Base-by-base conservation (phyloP, 176 grass and related monocot genomes). In the Leersia perrieri region DNA sequence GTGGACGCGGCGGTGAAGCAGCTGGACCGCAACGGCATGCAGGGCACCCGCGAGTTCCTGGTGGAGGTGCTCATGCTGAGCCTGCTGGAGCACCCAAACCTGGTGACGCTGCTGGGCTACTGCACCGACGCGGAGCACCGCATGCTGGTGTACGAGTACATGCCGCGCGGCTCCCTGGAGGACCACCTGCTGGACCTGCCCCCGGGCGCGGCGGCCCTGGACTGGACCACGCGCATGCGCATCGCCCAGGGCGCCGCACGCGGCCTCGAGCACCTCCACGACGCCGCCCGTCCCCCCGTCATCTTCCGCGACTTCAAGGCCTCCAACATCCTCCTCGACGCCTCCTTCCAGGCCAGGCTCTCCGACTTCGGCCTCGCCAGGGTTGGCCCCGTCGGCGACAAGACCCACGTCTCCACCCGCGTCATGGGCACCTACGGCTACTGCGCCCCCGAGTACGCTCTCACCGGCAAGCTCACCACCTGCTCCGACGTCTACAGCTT, bases 231-330 rank as follows among this genome's bases (percentile, higher is more conserved):
- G 6, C 82, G 82, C 53, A 84, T 89, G 82, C 71, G 82, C 20
- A 35, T 89, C 63, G 87, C 87, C 2, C 87, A 85, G 65, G 87
- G 72, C 57, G 87, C 87, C 28, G 82, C 87, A 1, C 53, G 64
- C 0, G 87, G 82, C 0, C 76, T 89, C 5, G 82, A 89, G 82
- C 85, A 89, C 82, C 76, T 89, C 10, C 82, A 89, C 57, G 77
- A 84, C 57, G 3, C 76, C 8, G 77, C 82, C 5, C 63, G 63
- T 0, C 70, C 82, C 20, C 70, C 80, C 0, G 75, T 84, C 4
- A 95, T 95, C 86, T 95, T 92, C 84, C 87, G 93, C 32, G 93
- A 95, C 73, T 95, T 95, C 76, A 95, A 95, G 88, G 84, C 90
- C 55, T 95, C 93, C 57, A 95, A 95, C 75, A 95, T 95, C 65